A percentile compares a stretch with the other conserved stretches of the same genome.
phyloP scores from a whole-genome alignment of 371 early-diverging fungal species.

The Dichotomocladium elegans region DNA sequence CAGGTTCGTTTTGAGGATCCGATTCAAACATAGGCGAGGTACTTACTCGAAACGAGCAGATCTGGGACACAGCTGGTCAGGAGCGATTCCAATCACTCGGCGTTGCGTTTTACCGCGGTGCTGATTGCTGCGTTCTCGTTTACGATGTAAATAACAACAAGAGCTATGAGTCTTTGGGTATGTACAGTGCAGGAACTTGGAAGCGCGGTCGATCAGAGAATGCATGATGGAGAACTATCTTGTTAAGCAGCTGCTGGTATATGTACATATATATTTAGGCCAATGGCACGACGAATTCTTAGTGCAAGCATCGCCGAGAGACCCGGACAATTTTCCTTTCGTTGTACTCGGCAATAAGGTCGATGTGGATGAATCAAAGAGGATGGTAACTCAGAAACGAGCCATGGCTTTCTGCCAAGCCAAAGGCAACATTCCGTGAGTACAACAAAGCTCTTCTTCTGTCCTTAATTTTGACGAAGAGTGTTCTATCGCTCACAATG shows the following conservation, averaged over 20 bases:
- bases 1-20: constrained; percentile 55
- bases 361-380: constrained; percentile 90
- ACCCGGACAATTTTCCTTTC: constrained; percentile 96
- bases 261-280: constrained; percentile 19
- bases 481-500: constrained; percentile 13
- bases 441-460: no score
- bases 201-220: no score
- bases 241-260: background rate
- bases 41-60: constrained; percentile 34
- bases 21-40: background rate
- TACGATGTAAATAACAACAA: constrained; percentile 95
- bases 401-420: constrained; percentile 95
- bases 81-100: constrained; percentile 98
- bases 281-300: constrained; percentile 97
- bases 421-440: constrained; percentile 86
- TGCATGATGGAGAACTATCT: background rate
- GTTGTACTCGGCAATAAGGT: constrained; percentile 98
- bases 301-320: constrained; percentile 80
- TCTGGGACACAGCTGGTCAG: constrained; percentile 95
- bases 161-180: constrained; percentile 88
- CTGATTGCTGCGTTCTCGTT: constrained; percentile 97
- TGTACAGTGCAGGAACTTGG: no score
- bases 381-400: constrained; percentile 89
- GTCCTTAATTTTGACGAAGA: no score
- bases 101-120: constrained; percentile 96